phyloP scores from a whole-genome alignment of 2,329 filamentous ascomycete genomes.

The Bisporella sp. region DNA sequence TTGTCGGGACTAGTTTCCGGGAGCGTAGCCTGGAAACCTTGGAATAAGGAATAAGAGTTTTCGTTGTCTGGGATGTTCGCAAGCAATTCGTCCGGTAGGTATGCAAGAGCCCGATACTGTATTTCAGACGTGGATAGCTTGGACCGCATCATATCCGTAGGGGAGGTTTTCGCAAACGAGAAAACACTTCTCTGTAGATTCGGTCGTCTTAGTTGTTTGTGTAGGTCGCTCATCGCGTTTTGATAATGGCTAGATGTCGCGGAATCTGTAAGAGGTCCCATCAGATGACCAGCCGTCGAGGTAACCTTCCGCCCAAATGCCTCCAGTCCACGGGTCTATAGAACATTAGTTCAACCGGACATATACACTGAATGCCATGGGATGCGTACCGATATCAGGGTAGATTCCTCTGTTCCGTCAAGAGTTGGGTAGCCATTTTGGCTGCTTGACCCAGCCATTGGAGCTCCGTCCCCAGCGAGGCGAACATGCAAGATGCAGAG shows the following conservation, averaged over 20 bases:
- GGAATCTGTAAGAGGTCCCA: constrained; percentile 57
- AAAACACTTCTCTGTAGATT: constrained; percentile 84
- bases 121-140: constrained; percentile 89
- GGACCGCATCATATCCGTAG: constrained; percentile 88
- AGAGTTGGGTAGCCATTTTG: constrained; percentile 26
- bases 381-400: constrained; percentile 28
- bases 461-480: not conserved
- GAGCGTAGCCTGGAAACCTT: constrained; percentile 89
- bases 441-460: constrained; percentile 27
- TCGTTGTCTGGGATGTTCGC: constrained; percentile 80
- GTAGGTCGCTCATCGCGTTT: constrained; percentile 79
- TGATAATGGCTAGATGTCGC: constrained; percentile 65
- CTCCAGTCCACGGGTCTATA: constrained; percentile 77
- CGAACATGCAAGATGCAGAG: no score
- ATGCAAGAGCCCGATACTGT: constrained; percentile 83
- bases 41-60: constrained; percentile 86
- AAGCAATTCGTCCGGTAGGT: constrained; percentile 84
- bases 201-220: constrained; percentile 80
- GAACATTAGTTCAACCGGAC: not conserved
- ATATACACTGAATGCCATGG: constrained; percentile 1
- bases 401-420: constrained; percentile 23
- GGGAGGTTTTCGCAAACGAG: constrained; percentile 81
- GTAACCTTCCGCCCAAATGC: constrained; percentile 93
- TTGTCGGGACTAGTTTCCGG: constrained; percentile 64
- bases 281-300: constrained; percentile 85